These are phyloP conservation scores for Sanghuangporus sanghuang DNA, from an alignment of 1,284 basidiomycete genomes.

Conservation along the genomic window DNA sequence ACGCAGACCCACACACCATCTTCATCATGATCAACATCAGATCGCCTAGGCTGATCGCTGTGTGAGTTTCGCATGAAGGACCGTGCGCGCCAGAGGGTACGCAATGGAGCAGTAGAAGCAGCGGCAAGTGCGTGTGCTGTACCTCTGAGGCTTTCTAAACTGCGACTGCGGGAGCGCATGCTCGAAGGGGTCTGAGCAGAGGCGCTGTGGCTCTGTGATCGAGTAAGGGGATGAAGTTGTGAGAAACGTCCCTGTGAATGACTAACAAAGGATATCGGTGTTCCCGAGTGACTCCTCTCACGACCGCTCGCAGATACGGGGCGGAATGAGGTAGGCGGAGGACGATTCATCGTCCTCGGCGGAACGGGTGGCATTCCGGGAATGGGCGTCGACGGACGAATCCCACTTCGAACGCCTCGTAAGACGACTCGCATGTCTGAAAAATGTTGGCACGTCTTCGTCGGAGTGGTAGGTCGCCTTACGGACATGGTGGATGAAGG, in stretches of 20 bases:
- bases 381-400: constrained; percentile 11
- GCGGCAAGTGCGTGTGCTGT: constrained; percentile 7
- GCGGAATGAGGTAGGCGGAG: constrained; percentile 12
- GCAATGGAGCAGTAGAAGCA: not conserved
- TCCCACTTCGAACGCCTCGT: constrained; percentile 7
- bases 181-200: not conserved
- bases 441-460: constrained; percentile 1
- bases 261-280: not conserved
- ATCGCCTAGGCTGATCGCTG: not conserved
- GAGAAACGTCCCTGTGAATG: not conserved
- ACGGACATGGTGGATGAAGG: not conserved
- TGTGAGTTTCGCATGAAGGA: not conserved
- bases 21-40: not conserved
- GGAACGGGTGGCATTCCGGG: constrained; percentile 9
- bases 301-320: constrained; percentile 1
- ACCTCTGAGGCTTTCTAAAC: not conserved
- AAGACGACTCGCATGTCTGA: constrained; percentile 6
- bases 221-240: not conserved
- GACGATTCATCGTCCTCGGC: not conserved
- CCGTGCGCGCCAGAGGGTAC: not conserved
- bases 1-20: constrained; percentile 4
- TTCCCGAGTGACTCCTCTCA: not conserved
- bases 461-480: not conserved
- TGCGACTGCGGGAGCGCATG: not conserved
- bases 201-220: not conserved